Evolutionary conservation across 2,329 filamentous ascomycete species (phyloP).

Genomic region (Penicillium vulpinum): DNA sequence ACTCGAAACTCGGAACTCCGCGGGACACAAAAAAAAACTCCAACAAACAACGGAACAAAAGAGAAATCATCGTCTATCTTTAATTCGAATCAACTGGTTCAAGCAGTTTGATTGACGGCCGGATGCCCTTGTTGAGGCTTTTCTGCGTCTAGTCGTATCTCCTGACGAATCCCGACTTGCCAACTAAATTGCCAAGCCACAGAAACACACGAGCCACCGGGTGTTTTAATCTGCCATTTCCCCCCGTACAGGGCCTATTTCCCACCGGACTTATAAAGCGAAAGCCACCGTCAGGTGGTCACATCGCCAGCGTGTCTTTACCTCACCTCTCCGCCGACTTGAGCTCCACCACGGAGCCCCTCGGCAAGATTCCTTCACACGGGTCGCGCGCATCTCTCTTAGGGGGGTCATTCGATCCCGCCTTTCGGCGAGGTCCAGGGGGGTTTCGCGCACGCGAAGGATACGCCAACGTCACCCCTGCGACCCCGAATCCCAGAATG

Average conservation of each 20-base stretch:
- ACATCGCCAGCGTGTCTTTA: slow-evolving; percentile 37
- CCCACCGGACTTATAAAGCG: slow-evolving; percentile 10
- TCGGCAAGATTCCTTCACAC: slow-evolving; percentile 58
- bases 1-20: slow-evolving; percentile 1
- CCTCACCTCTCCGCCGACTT: slow-evolving; percentile 26
- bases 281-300: slow-evolving; percentile 33
- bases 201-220: slow-evolving; percentile 3
- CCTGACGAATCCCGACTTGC: slow-evolving; percentile 2
- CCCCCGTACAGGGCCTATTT: slow-evolving; percentile 7
- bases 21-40: background rate
- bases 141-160: background rate
- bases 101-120: background rate
- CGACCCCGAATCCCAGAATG: slow-evolving; percentile 51
- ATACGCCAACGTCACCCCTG: slow-evolving; percentile 43
- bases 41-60: background rate
- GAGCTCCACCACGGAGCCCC: slow-evolving; percentile 44
- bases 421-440: slow-evolving; percentile 49
- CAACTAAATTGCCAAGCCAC: slow-evolving; percentile 7
- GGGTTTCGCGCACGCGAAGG: slow-evolving; percentile 56
- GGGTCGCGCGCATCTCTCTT: slow-evolving; percentile 60
- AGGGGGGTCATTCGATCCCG: slow-evolving; percentile 56
- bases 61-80: background rate
- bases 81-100: background rate
- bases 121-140: background rate
- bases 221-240: background rate